Percentiles rank a stretch among this genome's conserved stretches.
Conservation (phyloP, 2,329 filamentous ascomycete species). For the Ascocoryne sarcoides region DNA sequence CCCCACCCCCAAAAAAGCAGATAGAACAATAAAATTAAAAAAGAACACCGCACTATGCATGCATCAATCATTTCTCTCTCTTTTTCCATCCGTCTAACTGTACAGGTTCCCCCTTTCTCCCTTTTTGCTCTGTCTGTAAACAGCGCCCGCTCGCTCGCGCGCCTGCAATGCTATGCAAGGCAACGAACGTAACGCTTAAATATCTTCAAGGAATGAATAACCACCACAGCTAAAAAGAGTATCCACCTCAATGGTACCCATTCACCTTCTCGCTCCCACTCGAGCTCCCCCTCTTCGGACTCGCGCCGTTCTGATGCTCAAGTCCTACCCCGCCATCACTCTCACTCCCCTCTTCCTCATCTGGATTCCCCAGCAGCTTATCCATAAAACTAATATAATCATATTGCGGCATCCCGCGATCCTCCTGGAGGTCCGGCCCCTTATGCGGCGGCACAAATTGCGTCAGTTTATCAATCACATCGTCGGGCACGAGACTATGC, state of each 20-base stretch:
- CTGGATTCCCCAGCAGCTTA: conserved; percentile 50
- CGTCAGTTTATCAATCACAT: conserved; percentile 88
- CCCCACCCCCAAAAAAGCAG: not conserved
- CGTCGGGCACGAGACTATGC: conserved; percentile 90
- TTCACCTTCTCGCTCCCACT: not conserved
- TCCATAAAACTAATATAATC: conserved; percentile 99
- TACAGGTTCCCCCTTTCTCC: too few species aligned
- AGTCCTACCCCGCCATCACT: not conserved
- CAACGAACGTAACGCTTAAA: too few species aligned
- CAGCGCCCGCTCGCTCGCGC: too few species aligned
- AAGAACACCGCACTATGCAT: not conserved
- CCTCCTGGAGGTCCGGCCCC: conserved; percentile 78
- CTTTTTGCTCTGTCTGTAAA: too few species aligned
- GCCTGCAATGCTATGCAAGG: too few species aligned
- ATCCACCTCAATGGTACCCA: not conserved
- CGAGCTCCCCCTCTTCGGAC: not conserved
- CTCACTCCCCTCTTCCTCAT: conserved; percentile 30
- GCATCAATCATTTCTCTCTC: not conserved
- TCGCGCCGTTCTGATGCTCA: not conserved
- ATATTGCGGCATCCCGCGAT: conserved; percentile 77
- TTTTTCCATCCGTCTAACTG: too few species aligned
- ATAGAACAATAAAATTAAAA: not conserved
- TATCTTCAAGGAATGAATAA: too few species aligned
- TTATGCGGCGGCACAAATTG: conserved; percentile 77
- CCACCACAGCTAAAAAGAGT: too few species aligned